Conservation (phyloP, 805 yeast species). For the Ogataea neopini region DNA sequence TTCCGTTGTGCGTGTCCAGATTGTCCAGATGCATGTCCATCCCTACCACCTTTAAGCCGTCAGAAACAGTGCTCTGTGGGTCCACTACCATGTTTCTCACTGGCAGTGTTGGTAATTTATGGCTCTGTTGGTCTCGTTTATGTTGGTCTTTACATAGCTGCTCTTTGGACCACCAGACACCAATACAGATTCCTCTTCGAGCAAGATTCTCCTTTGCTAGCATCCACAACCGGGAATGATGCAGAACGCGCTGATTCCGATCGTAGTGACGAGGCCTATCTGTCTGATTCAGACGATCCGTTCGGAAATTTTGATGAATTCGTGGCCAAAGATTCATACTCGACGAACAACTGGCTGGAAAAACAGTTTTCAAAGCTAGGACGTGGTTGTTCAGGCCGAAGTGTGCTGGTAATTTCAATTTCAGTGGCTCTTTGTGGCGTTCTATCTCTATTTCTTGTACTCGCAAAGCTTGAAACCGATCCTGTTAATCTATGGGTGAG, state of each 20-base stretch:
- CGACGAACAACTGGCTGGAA: slow-evolving; percentile 50
- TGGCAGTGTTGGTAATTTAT: slow-evolving; percentile 57
- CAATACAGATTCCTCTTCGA: slow-evolving; percentile 16
- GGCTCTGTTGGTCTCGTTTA: slow-evolving; percentile 20
- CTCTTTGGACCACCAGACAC: slow-evolving; percentile 8
- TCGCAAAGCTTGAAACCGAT: slow-evolving; percentile 64
- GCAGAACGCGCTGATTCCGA: neutral
- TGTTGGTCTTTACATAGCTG: slow-evolving; percentile 9
- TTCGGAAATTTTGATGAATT: slow-evolving; percentile 23
- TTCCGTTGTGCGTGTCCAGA: slow-evolving; percentile 90
- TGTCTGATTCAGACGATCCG: slow-evolving; percentile 21
- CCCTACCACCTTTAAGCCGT: slow-evolving; percentile 47
- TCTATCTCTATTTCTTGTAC: slow-evolving; percentile 52
- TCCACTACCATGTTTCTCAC: slow-evolving; percentile 70
- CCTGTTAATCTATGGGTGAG: slow-evolving; percentile 93
- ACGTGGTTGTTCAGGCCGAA: slow-evolving; percentile 58
- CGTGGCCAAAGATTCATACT: slow-evolving; percentile 40
- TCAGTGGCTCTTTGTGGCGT: slow-evolving; percentile 43
- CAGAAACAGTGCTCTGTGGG: slow-evolving; percentile 56
- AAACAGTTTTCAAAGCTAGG: slow-evolving; percentile 53
- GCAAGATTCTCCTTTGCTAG: slow-evolving; percentile 17
- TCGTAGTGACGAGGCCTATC: slow-evolving; percentile 9
- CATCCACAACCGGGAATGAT: slow-evolving; percentile 1
- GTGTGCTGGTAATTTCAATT: slow-evolving; percentile 50
- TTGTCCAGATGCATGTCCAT: slow-evolving; percentile 80